Conservation (phyloP, 345 rosid species). For the Erysimum cheiranthoides region DNA sequence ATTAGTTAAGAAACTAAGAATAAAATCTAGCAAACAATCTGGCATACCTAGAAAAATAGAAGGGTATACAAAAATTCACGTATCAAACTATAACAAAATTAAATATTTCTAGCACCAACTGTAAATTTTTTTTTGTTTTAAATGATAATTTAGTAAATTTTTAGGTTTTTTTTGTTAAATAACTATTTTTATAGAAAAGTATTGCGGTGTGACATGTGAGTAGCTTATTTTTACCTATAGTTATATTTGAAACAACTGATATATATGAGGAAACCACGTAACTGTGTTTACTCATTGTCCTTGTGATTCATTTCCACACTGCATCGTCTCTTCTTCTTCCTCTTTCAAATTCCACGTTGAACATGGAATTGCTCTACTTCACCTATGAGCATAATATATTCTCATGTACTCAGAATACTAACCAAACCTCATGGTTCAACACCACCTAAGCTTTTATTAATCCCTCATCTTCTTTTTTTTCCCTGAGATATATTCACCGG, state of each 20-base stretch:
- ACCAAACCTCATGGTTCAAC: constrained; percentile 14
- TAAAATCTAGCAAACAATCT: neutral
- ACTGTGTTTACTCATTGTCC: neutral
- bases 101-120: neutral
- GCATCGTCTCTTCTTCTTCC: neutral
- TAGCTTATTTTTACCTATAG: neutral
- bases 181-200: neutral
- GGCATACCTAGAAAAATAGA: neutral
- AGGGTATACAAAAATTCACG: neutral
- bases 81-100: neutral
- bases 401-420: constrained; percentile 1
- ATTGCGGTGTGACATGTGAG: neutral
- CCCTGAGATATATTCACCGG: neutral
- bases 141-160: too few species aligned
- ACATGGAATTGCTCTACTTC: constrained; percentile 25
- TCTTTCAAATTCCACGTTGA: neutral
- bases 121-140: neutral
- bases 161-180: too few species aligned
- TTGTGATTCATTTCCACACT: constrained; percentile 14
- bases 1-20: neutral
- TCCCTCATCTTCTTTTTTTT: neutral
- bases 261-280: constrained; percentile 21
- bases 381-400: neutral
- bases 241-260: neutral
- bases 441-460: constrained; percentile 15